Conservation (phyloP, 805 yeast species). For the Candida schatavii region DNA sequence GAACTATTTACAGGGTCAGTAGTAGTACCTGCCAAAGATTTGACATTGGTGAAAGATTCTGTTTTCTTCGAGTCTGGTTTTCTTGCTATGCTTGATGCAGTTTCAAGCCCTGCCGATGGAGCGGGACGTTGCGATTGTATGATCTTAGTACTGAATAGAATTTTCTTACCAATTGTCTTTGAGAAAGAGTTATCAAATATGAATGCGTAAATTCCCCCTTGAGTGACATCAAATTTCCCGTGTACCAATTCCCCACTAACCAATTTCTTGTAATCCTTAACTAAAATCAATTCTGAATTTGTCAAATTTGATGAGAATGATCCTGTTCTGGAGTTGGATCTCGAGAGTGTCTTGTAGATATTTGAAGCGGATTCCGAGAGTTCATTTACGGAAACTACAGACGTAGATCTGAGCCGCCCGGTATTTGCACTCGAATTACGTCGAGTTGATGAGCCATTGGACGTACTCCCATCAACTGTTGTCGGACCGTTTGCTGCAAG, state of each 20-base stretch:
- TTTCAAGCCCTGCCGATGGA: neutral
- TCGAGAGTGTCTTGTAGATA: constrained; percentile 30
- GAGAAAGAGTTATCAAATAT: constrained; percentile 91
- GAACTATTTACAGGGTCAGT: neutral
- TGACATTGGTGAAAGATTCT: neutral
- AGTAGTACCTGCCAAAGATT: neutral
- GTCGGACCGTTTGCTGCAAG: neutral
- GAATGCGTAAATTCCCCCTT: constrained; percentile 78
- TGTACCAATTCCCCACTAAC: constrained; percentile 57
- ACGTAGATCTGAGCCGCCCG: constrained; percentile 21
- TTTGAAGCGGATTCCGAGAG: constrained; percentile 24
- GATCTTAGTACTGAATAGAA: constrained; percentile 53
- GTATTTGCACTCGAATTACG: neutral
- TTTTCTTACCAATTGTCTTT: constrained; percentile 77
- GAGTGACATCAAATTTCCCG: constrained; percentile 56
- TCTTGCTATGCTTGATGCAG: neutral
- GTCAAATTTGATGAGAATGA: constrained; percentile 35
- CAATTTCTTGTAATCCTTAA: constrained; percentile 55
- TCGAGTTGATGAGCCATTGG: neutral
- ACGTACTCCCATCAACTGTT: neutral
- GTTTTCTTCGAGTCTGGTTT: neutral
- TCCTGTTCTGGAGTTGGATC: constrained; percentile 24
- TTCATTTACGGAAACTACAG: constrained; percentile 32
- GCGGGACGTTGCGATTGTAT: constrained; percentile 6
- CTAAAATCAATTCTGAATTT: constrained; percentile 45